Evolutionary conservation across 176 grass and related monocot species (phyloP).

Genomic region (Triticum dicoccoides): DNA sequence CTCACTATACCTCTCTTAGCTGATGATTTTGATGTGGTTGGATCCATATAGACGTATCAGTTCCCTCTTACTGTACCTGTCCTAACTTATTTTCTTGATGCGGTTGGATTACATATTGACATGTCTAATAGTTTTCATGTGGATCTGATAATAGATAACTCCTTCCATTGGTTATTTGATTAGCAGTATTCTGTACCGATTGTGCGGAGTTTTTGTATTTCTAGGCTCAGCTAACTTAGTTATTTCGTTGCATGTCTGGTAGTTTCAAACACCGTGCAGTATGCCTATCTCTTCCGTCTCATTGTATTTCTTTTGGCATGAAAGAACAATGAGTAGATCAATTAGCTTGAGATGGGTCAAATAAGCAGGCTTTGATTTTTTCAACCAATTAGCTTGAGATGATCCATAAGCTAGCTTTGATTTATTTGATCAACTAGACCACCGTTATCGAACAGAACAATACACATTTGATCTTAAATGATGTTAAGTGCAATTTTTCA

Average conservation of each 20-base stretch:
- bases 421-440: not conserved
- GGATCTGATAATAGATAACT: not conserved
- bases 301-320: not conserved
- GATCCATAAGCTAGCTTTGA: not conserved
- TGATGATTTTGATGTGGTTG: not conserved
- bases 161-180: not conserved
- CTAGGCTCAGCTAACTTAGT: not conserved
- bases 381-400: not conserved
- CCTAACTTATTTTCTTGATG: not conserved
- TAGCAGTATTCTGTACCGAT: not conserved
- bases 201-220: conserved; percentile 1
- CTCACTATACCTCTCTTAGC: not conserved
- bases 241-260: not conserved
- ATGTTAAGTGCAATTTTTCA: not conserved
- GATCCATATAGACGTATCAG: not conserved
- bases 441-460: not conserved
- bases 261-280: not conserved
- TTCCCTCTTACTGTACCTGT: not conserved
- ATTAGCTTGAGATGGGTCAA: not conserved
- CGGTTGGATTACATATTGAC: not conserved
- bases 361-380: not conserved
- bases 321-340: not conserved
- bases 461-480: not conserved
- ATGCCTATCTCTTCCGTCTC: not conserved
- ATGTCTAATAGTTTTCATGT: conserved; percentile 8